These are phyloP conservation scores for Polyporus tsugae DNA, from an alignment of 1,284 basidiomycete species.

Conservation along the genomic window DNA sequence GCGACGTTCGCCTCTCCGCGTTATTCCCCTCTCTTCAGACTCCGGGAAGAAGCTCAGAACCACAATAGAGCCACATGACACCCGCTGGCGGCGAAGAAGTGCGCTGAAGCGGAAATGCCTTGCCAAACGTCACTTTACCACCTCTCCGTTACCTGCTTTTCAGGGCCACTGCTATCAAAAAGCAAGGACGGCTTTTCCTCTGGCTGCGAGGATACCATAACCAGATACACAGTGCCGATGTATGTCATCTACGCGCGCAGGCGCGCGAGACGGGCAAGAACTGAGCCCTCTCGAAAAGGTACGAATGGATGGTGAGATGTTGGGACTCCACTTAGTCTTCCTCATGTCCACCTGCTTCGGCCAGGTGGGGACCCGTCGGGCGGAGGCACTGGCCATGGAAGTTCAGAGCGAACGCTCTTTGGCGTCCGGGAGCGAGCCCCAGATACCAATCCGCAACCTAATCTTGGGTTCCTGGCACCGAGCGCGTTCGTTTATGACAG, in stretches of 20 bases:
- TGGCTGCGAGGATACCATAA: background rate
- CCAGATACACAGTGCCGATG: background rate
- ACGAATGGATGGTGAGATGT: slow-evolving; percentile 8
- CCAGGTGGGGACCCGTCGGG: slow-evolving; percentile 21
- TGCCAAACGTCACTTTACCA: slow-evolving; percentile 8
- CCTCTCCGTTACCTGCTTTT: background rate
- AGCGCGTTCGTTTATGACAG: slow-evolving; percentile 4
- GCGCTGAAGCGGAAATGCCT: slow-evolving; percentile 19
- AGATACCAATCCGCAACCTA: slow-evolving; percentile 17
- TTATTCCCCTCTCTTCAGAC: slow-evolving; percentile 19
- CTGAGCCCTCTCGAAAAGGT: slow-evolving; percentile 11
- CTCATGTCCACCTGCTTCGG: slow-evolving; percentile 19
- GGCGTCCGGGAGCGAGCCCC: slow-evolving; percentile 17
- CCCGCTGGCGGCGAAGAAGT: slow-evolving; percentile 22
- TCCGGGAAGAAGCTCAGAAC: slow-evolving; percentile 27
- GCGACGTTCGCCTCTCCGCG: slow-evolving; percentile 20
- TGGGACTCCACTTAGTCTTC: slow-evolving; percentile 14
- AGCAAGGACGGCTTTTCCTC: background rate
- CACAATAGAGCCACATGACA: slow-evolving; percentile 24
- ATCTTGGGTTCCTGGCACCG: slow-evolving; percentile 16
- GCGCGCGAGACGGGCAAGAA: background rate
- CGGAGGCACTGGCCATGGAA: slow-evolving; percentile 28
- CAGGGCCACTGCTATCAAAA: slow-evolving; percentile 1
- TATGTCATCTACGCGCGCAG: background rate
- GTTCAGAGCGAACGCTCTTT: slow-evolving; percentile 4